Conservation (phyloP, 805 yeast species). For the Saccharomycopsis malanga region DNA sequence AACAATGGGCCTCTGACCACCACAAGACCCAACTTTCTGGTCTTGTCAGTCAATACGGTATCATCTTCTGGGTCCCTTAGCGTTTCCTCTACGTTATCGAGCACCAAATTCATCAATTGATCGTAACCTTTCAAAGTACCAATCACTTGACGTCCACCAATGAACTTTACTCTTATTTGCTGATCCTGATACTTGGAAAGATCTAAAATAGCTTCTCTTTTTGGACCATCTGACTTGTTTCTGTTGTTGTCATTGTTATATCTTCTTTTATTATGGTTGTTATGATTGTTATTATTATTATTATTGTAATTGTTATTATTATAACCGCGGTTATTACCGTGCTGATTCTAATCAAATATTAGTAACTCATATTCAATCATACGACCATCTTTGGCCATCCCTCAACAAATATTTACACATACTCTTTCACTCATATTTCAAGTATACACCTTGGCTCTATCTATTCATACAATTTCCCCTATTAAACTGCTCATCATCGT, state of each 20-base stretch:
- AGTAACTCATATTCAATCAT: too few species aligned
- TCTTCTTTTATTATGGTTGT: conserved; percentile 6
- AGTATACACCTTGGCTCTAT: too few species aligned
- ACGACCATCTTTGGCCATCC: too few species aligned
- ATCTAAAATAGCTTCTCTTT: conserved; percentile 84
- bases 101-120: conserved; percentile 70
- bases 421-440: too few species aligned
- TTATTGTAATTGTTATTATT: conserved; percentile 22
- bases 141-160: conserved; percentile 78
- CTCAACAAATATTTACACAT: too few species aligned
- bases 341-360: too few species aligned
- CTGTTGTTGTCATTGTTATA: conserved; percentile 17
- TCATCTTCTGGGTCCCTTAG: conserved; percentile 63
- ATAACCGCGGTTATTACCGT: too few species aligned
- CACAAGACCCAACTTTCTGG: conserved; percentile 67
- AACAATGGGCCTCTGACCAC: conserved; percentile 83
- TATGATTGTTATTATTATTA: conserved; percentile 22
- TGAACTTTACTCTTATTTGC: conserved; percentile 65
- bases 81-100: conserved; percentile 63
- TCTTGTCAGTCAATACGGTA: conserved; percentile 40
- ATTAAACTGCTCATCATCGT: too few species aligned
- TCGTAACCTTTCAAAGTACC: conserved; percentile 83
- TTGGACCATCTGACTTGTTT: conserved; percentile 48
- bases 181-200: conserved; percentile 70
- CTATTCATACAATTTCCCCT: too few species aligned